Conservation (phyloP, 2,329 filamentous ascomycete species). For the Alternaria incomplexa region DNA sequence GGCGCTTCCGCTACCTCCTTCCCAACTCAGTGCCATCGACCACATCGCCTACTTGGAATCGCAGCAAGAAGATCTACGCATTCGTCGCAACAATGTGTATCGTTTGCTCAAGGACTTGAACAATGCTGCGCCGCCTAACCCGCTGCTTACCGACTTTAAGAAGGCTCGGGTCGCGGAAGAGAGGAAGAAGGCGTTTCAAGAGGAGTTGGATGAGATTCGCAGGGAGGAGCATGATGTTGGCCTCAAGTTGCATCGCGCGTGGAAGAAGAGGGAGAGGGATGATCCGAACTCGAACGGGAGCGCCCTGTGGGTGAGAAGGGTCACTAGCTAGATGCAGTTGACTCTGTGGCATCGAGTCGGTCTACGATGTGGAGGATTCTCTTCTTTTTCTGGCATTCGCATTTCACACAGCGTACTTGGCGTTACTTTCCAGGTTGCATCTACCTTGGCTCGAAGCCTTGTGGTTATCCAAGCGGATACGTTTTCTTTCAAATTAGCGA, state of each 20-base stretch:
- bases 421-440: not conserved
- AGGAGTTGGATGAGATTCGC: slow-evolving; percentile 48
- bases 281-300: slow-evolving; percentile 41
- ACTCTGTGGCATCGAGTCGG: not conserved
- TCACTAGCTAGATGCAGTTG: slow-evolving; percentile 29
- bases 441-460: not conserved
- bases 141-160: slow-evolving; percentile 47
- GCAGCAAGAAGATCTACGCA: slow-evolving; percentile 47
- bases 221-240: slow-evolving; percentile 49
- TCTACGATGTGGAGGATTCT: not conserved
- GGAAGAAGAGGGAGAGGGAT: slow-evolving; percentile 47
- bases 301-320: slow-evolving; percentile 49
- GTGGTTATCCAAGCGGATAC: not conserved
- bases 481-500: not conserved
- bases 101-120: slow-evolving; percentile 45
- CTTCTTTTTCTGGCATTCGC: not conserved
- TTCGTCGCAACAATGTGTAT: slow-evolving; percentile 47
- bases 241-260: slow-evolving; percentile 48
- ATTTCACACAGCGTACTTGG: not conserved
- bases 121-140: slow-evolving; percentile 45
- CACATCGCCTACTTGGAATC: slow-evolving; percentile 47
- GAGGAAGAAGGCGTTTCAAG: slow-evolving; percentile 44
- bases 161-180: slow-evolving; percentile 42
- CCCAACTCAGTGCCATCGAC: slow-evolving; percentile 41
- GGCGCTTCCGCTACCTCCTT: slow-evolving; percentile 48